Conservation (phyloP, 2,329 filamentous ascomycete genomes). For the Lachnellula hyalina region DNA sequence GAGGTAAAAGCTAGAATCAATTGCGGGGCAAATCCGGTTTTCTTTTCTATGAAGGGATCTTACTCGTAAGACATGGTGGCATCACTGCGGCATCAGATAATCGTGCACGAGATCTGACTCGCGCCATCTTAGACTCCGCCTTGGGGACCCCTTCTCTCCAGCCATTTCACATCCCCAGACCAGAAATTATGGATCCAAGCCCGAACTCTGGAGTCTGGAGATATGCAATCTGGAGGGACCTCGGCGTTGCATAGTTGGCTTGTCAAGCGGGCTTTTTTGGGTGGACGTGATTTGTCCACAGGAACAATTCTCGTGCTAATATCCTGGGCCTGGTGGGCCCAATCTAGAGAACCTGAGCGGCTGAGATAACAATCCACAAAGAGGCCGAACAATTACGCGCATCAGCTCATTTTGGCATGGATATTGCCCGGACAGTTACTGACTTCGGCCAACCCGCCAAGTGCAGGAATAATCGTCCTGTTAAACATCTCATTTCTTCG, state of each 20-base stretch:
- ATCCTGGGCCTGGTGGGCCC: constrained; percentile 2
- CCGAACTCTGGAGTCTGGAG: background rate
- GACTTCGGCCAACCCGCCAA: constrained; percentile 10
- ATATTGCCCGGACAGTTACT: background rate
- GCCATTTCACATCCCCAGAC: constrained; percentile 3
- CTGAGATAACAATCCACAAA: constrained; percentile 14
- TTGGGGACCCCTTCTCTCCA: constrained; percentile 1
- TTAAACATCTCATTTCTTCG: constrained; percentile 4
- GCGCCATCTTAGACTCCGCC: background rate
- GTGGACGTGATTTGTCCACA: constrained; percentile 8
- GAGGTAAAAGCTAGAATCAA: background rate
- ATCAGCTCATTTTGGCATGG: background rate
- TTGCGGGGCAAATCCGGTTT: background rate
- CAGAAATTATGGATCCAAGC: background rate
- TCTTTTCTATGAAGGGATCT: background rate
- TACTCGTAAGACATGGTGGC: no score
- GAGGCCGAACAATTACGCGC: constrained; percentile 4
- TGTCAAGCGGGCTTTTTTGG: constrained; percentile 9
- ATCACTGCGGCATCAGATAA: no score
- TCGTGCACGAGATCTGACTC: no score
- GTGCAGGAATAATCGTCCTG: background rate
- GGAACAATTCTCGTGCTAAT: constrained; percentile 7
- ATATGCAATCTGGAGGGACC: background rate
- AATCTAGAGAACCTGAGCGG: background rate
- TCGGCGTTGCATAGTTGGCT: background rate